A percentile compares a stretch with the other conserved stretches of the same genome.
These are phyloP conservation scores for Pyrenochaeta sp. DNA, from an alignment of 2,329 filamentous ascomycete species.

Conservation along the genomic window DNA sequence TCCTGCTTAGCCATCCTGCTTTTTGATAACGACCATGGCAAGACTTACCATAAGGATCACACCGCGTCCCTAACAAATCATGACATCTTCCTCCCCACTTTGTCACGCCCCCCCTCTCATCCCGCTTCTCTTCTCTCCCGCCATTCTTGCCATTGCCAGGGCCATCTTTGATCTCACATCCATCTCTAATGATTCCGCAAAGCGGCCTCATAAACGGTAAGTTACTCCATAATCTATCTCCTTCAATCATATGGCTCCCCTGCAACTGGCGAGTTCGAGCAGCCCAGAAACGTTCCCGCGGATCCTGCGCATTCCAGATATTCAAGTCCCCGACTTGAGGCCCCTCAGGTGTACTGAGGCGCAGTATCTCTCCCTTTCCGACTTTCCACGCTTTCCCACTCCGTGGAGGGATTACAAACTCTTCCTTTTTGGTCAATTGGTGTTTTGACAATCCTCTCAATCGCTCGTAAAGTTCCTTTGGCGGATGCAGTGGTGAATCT, in stretches of 20 bases:
- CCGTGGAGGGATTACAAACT: slow-evolving; percentile 70
- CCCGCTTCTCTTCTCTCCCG: slow-evolving; percentile 42
- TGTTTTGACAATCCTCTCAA: slow-evolving; percentile 19
- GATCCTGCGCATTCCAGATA: slow-evolving; percentile 79
- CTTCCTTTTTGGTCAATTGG: slow-evolving; percentile 18
- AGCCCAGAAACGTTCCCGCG: slow-evolving; percentile 84
- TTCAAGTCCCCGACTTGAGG: slow-evolving; percentile 85
- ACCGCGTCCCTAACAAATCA: slow-evolving; percentile 82
- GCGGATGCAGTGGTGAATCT: slow-evolving; percentile 42
- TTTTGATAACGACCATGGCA: background rate
- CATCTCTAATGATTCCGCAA: slow-evolving; percentile 73
- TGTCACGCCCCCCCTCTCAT: slow-evolving; percentile 59
- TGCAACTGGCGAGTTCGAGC: slow-evolving; percentile 80
- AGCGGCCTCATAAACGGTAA: slow-evolving; percentile 80
- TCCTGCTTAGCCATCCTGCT: too few species aligned
- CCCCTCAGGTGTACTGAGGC: slow-evolving; percentile 77
- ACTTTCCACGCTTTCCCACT: slow-evolving; percentile 78
- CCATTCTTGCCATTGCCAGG: slow-evolving; percentile 52
- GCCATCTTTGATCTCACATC: slow-evolving; percentile 56
- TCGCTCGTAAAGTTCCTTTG: slow-evolving; percentile 36
- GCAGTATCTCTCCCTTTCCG: slow-evolving; percentile 71
- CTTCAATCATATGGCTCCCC: slow-evolving; percentile 74
- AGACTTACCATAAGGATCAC: slow-evolving; percentile 74
- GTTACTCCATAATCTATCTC: slow-evolving; percentile 79
- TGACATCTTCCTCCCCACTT: slow-evolving; percentile 74